A percentile compares a stretch with the other conserved stretches of the same genome.
phyloP scores from a whole-genome alignment of 345 rosid genomes.

The Populus davidiana region DNA sequence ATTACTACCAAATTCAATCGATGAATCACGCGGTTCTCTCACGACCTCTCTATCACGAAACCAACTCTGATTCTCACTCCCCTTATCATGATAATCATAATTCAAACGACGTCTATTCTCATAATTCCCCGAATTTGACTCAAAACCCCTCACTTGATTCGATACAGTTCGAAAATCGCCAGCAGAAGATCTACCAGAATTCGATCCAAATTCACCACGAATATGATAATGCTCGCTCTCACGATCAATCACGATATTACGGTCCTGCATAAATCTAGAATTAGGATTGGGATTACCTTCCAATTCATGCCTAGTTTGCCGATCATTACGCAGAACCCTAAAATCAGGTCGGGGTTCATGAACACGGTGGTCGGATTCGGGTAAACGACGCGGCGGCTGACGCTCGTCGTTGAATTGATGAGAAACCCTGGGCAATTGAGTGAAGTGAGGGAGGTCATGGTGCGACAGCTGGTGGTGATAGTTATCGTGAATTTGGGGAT shows the following conservation, averaged over 20 bases:
- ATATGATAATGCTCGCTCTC: slow-evolving; percentile 21
- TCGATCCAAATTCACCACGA: slow-evolving; percentile 30
- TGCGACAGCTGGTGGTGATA: background rate
- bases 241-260: slow-evolving; percentile 5
- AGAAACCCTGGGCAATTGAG: slow-evolving; percentile 26
- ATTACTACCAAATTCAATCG: slow-evolving; percentile 23
- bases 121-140: slow-evolving; percentile 32
- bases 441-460: slow-evolving; percentile 23
- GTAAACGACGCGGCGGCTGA: slow-evolving; percentile 6
- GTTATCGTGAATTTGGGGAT: background rate
- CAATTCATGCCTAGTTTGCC: slow-evolving; percentile 38
- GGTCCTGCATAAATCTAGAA: slow-evolving; percentile 52
- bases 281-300: slow-evolving; percentile 14
- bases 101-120: background rate
- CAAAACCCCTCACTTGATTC: slow-evolving; percentile 23
- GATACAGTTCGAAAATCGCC: slow-evolving; percentile 32
- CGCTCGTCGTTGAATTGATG: slow-evolving; percentile 4
- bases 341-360: slow-evolving; percentile 8
- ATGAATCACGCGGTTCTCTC: slow-evolving; percentile 21
- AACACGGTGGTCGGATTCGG: slow-evolving; percentile 7
- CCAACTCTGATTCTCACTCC: slow-evolving; percentile 41
- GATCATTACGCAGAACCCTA: slow-evolving; percentile 30
- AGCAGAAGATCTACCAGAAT: slow-evolving; percentile 40
- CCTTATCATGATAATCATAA: slow-evolving; percentile 20
- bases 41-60: slow-evolving; percentile 28